Base-by-base conservation (phyloP, 2,329 filamentous ascomycete genomes). In the Plectosphaerella plurivora region DNA sequence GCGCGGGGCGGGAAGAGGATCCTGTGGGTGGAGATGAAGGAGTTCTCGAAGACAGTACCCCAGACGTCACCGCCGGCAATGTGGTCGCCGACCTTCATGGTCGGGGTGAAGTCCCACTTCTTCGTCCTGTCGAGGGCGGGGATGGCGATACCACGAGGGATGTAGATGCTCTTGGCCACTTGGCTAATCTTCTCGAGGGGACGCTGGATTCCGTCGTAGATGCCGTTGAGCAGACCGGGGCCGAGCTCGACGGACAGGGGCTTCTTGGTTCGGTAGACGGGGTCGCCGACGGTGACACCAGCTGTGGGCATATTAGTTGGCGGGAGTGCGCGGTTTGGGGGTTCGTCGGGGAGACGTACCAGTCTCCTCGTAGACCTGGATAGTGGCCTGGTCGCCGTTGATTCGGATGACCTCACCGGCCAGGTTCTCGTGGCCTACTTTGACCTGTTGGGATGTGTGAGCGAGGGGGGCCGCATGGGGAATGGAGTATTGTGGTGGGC, bases 301-400 rank as follows among this genome's bases (percentile, higher is more conserved):
- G 93, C 94, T 92, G 61, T 54, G 65, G 11, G 22, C 15, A 33
- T 28, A 22, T 35, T 48, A 51, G 41, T 12, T 37, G 22, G n/a
- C 36, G 35, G 50, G 16, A 11, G 18, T 37, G 55, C 47, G 24
- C 20, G 33, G 18, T 25, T 25, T 45, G 20, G 11, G 28, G 28
- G 28, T 33, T 9, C 7, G 28, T 33, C 7, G 28, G 28, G 48
- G 33, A 15, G 57, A 60, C 81, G 57, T 81, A 95, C 91, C 91
- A 62, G 94, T 99, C 77, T 99, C 94, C 73, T 99, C 94, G 78
- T 99, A 99, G 61, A 99, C 94, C 76, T 99, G 94, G 63, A 99
- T 95, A 48, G 92, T 96, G 62, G 91, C 92, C 76, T 93, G 95
- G 73, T 99, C 94, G 70, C 79, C 87, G 66, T 90, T 94, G 75